Evolutionary conservation across 2,329 filamentous ascomycete species (phyloP).

Genomic region (Colletotrichum filicis): DNA sequence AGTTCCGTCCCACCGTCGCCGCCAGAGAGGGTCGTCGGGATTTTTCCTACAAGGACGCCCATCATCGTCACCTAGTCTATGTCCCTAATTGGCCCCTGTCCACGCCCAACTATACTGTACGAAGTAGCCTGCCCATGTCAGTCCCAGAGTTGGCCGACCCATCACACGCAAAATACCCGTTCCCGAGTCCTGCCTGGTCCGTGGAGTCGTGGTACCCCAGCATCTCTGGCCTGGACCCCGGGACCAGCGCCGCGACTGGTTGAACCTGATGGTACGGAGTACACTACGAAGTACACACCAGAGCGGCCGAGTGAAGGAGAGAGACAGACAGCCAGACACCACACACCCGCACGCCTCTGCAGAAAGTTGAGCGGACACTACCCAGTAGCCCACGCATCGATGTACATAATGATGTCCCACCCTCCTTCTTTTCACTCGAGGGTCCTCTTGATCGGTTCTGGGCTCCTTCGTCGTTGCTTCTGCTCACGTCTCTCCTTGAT

Average conservation of each 20-base stretch:
- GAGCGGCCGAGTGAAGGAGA: constrained; percentile 6
- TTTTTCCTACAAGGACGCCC: constrained; percentile 30
- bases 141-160: constrained; percentile 26
- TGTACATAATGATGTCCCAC: constrained; percentile 35
- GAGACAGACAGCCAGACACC: constrained; percentile 11
- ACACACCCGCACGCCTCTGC: constrained; percentile 17
- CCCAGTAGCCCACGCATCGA: constrained; percentile 15
- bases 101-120: neutral
- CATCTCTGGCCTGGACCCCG: constrained; percentile 24
- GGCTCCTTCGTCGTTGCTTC: constrained; percentile 21
- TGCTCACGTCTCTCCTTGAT: constrained; percentile 35
- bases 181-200: constrained; percentile 31
- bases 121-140: constrained; percentile 10
- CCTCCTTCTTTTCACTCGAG: constrained; percentile 16
- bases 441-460: constrained; percentile 20
- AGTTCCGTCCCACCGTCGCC: constrained; percentile 3
- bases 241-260: constrained; percentile 27
- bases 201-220: constrained; percentile 30
- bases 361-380: constrained; percentile 9
- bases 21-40: constrained; percentile 13
- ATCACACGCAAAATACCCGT: constrained; percentile 30
- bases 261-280: constrained; percentile 15
- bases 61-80: neutral
- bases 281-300: constrained; percentile 6
- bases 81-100: constrained; percentile 23